Conservation (phyloP, 352 stramenopile genomes). For the Pythium scleroteichum region DNA sequence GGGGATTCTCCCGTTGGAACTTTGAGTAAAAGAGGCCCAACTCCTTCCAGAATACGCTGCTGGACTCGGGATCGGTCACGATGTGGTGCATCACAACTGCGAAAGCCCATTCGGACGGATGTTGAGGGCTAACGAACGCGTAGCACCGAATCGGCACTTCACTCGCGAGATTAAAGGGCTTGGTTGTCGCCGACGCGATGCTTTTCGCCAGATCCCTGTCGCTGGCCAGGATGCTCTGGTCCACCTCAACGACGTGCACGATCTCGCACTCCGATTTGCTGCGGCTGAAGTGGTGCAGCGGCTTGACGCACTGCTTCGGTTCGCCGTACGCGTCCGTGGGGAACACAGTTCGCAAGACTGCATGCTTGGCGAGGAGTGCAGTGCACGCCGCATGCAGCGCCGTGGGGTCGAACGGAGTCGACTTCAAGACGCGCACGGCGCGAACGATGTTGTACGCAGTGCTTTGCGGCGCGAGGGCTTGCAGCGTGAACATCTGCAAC, state of each 20-base stretch:
- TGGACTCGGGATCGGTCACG: slow-evolving; percentile 49
- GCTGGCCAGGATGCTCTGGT: not conserved
- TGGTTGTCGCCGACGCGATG: slow-evolving; percentile 23
- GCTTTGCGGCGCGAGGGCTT: slow-evolving; percentile 40
- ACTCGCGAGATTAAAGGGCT: slow-evolving; percentile 39
- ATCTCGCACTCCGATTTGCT: not conserved
- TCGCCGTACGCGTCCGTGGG: slow-evolving; percentile 29
- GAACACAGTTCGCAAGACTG: slow-evolving; percentile 50
- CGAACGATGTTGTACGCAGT: slow-evolving; percentile 55
- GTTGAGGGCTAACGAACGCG: slow-evolving; percentile 18
- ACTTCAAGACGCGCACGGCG: slow-evolving; percentile 30
- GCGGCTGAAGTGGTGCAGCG: slow-evolving; percentile 17
- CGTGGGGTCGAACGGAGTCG: slow-evolving; percentile 19
- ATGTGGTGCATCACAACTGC: slow-evolving; percentile 58
- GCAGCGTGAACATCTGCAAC: slow-evolving; percentile 61
- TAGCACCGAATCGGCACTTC: slow-evolving; percentile 45
- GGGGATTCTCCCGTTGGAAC: not conserved
- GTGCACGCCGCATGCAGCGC: slow-evolving; percentile 33
- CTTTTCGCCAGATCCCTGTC: slow-evolving; percentile 20
- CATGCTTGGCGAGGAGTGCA: slow-evolving; percentile 42
- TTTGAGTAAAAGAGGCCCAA: slow-evolving; percentile 31
- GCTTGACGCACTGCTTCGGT: slow-evolving; percentile 36
- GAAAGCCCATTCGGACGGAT: slow-evolving; percentile 30
- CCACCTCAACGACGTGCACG: not conserved
- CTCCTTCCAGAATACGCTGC: slow-evolving; percentile 47